Percentiles rank a stretch among this genome's conserved stretches.
phyloP scores from a whole-genome alignment of 1,284 basidiomycete genomes.

The Malassezia sp. region DNA sequence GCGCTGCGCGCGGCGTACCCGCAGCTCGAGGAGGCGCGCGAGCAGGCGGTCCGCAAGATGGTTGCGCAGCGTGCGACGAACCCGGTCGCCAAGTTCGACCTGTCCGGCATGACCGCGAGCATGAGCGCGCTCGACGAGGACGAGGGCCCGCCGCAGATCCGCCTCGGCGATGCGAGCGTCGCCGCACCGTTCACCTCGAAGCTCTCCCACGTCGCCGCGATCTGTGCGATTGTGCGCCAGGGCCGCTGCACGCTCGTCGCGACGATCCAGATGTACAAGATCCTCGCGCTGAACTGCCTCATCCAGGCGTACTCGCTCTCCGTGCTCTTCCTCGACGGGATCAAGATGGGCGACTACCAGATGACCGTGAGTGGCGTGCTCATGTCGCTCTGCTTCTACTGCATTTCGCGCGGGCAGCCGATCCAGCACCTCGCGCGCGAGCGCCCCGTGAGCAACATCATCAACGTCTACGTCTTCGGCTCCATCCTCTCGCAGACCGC shows the following conservation, averaged over 20 bases:
- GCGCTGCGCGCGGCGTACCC: constrained; percentile 35
- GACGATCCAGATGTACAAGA: constrained; percentile 47
- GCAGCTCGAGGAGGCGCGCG: constrained; percentile 40
- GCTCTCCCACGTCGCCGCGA: constrained; percentile 29
- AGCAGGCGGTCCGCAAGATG: constrained; percentile 35
- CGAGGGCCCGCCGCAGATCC: constrained; percentile 46
- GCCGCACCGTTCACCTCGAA: constrained; percentile 45
- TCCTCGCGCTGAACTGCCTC: constrained; percentile 43
- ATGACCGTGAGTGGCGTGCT: constrained; percentile 41
- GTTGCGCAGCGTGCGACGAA: constrained; percentile 24
- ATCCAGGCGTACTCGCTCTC: constrained; percentile 43
- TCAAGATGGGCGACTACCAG: constrained; percentile 46
- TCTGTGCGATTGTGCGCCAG: constrained; percentile 40
- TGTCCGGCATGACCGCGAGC: constrained; percentile 31
- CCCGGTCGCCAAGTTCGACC: constrained; percentile 37
- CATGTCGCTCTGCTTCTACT: constrained; percentile 40
- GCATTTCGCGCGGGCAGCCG: constrained; percentile 41
- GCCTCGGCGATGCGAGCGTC: constrained; percentile 42
- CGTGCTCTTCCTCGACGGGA: constrained; percentile 40
- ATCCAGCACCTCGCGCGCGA: constrained; percentile 38
- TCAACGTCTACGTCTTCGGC: constrained; percentile 39
- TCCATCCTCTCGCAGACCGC: constrained; percentile 41
- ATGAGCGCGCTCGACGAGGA: constrained; percentile 37
- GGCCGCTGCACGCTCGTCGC: constrained; percentile 44
- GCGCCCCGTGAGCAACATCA: constrained; percentile 37